Conservation (phyloP, 2,329 filamentous ascomycete species). For the Xylariaceae sp. region DNA sequence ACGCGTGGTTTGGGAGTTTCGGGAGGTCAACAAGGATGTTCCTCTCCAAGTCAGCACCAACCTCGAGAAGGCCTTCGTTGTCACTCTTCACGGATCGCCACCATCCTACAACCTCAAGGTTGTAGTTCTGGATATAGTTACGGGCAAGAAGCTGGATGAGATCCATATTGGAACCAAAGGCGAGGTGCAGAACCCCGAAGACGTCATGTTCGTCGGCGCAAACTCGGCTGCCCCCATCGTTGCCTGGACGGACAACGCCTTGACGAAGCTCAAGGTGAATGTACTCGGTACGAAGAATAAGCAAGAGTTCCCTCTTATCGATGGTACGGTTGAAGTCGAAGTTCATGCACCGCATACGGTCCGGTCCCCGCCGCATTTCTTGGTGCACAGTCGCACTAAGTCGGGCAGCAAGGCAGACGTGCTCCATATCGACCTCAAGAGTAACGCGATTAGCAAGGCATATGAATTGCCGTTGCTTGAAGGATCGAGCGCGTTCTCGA, state of each 20-base stretch:
- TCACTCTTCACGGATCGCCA: conserved; percentile 71
- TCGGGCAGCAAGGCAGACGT: conserved; percentile 80
- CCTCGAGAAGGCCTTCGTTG: conserved; percentile 71
- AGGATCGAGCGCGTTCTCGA: conserved; percentile 75
- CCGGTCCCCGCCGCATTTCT: conserved; percentile 77
- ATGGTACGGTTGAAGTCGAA: conserved; percentile 54
- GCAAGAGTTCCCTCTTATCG: conserved; percentile 55
- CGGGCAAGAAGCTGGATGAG: conserved; percentile 73
- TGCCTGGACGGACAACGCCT: conserved; percentile 70
- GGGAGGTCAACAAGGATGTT: conserved; percentile 67
- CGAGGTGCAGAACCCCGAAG: conserved; percentile 66
- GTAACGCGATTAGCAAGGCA: conserved; percentile 69
- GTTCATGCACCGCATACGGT: conserved; percentile 75
- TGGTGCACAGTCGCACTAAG: conserved; percentile 77
- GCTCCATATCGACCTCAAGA: conserved; percentile 78
- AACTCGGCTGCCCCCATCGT: conserved; percentile 76
- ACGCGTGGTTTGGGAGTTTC: conserved; percentile 76
- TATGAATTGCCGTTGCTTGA: conserved; percentile 76
- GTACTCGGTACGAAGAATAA: conserved; percentile 64
- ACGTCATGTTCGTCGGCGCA: conserved; percentile 74
- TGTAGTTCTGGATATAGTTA: conserved; percentile 70
- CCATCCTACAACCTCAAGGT: conserved; percentile 78
- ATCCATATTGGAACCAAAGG: conserved; percentile 72
- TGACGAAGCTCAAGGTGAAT: conserved; percentile 69
- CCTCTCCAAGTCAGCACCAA: conserved; percentile 77